Conservation (phyloP, 768 basidiomycete species). For the Leccinellum rugosiceps region DNA sequence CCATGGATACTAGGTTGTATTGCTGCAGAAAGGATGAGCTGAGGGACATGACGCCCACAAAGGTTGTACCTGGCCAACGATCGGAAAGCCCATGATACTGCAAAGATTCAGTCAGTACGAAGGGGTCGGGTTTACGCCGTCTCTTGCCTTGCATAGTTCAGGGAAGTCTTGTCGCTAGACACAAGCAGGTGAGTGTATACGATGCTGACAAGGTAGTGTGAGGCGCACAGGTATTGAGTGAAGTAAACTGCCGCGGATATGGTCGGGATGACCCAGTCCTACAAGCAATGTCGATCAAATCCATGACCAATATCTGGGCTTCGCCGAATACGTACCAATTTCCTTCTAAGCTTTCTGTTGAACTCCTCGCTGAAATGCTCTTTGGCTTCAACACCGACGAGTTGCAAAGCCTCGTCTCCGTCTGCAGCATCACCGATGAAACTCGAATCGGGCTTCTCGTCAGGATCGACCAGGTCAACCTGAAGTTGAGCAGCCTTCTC, state of each 20-base stretch:
- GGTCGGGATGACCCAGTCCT: slow-evolving; percentile 54
- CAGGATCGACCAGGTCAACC: slow-evolving; percentile 19
- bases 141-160: slow-evolving; percentile 64
- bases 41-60: background rate
- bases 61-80: slow-evolving; percentile 49
- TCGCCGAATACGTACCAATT: slow-evolving; percentile 42
- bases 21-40: slow-evolving; percentile 33
- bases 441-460: slow-evolving; percentile 30
- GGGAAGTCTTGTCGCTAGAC: slow-evolving; percentile 61
- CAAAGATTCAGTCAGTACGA: slow-evolving; percentile 6
- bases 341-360: slow-evolving; percentile 52
- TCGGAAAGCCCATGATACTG: slow-evolving; percentile 66
- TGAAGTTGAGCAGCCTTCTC: slow-evolving; percentile 14
- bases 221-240: slow-evolving; percentile 56
- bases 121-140: background rate
- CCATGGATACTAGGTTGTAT: slow-evolving; percentile 61
- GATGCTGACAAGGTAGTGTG: background rate
- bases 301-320: background rate
- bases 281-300: background rate
- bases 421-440: slow-evolving; percentile 37
- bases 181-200: slow-evolving; percentile 1
- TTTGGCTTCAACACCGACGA: slow-evolving; percentile 53
- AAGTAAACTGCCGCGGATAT: slow-evolving; percentile 66
- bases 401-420: slow-evolving; percentile 59
- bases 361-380: slow-evolving; percentile 59